Base-by-base conservation (phyloP, 2,329 filamentous ascomycete species). In the Sphaerostilbella broomeana region DNA sequence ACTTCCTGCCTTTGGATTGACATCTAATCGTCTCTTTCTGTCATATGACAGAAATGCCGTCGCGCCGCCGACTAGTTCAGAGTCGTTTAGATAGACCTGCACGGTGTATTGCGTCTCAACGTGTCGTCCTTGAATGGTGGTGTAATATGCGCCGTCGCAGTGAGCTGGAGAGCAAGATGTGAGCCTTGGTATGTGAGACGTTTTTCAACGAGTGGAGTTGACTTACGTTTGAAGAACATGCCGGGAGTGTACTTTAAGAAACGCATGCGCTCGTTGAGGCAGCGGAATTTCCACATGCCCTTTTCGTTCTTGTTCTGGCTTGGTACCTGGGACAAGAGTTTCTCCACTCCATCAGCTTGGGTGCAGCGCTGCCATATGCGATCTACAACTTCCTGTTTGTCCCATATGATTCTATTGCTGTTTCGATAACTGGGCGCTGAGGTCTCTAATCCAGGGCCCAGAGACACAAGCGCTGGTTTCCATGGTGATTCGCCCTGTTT, bases 401-500 rank as follows among this genome's bases (percentile, higher is more conserved):
- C 84, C 74, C 79, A 85, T 49, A 92, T 81, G 47, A 90, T 85
- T 3, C 86, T 73, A n/a, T 81, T 81, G 51, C 81, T 81, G 45
- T 84, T 80, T 12, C 86, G 71, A 34, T 76, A 75, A 7, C 77
- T 70, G 1, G 72, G 65, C 1, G 48, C 48, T 4, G 69, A 57
- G 3, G 67, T 59, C 59, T 90, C 79, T 41, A 57, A 64, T 3
- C 83, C 82, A 4, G 59, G 58, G 5, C 83, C 83, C 17, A 77
- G 58, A 54, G 83, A 83, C 42, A 89, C 69, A 58, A 86, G 69
- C 0, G 85, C 86, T 2, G 77, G 74, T 35, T 70, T 67, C 86
- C 85, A 90, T 2, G 65, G 58, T 5, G 48, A 43, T 51, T 62
- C 43, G 2, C 32, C 46, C 4, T 51, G 45, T n/a, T 6, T 47